phyloP scores from a whole-genome alignment of 1,284 basidiomycete genomes.

The Afroboletus lepidellus region DNA sequence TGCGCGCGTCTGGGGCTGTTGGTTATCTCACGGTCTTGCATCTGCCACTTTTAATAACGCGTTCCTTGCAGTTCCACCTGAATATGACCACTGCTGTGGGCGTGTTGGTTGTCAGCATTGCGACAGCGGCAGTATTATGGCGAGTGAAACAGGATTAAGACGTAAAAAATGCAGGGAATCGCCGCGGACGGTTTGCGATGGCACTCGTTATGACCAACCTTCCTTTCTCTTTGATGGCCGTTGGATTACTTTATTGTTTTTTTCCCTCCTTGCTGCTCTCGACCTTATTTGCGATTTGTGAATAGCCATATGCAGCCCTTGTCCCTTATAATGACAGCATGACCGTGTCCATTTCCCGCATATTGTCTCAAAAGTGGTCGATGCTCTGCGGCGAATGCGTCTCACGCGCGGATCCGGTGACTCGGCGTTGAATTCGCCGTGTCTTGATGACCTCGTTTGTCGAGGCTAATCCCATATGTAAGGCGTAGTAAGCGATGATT shows the following conservation, averaged over 20 bases:
- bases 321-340: conserved; percentile 19
- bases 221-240: conserved; percentile 1
- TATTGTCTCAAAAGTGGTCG: not conserved
- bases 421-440: not conserved
- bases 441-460: not conserved
- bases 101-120: conserved; percentile 56
- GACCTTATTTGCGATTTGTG: conserved; percentile 23
- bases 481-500: not conserved
- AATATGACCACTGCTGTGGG: conserved; percentile 50
- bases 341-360: not conserved
- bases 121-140: conserved; percentile 68
- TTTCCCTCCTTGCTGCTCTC: conserved; percentile 10
- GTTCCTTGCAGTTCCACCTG: conserved; percentile 29
- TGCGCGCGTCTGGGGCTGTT: conserved; percentile 28
- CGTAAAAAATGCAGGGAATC: conserved; percentile 11
- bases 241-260: conserved; percentile 26
- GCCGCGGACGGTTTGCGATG: conserved; percentile 14
- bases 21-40: conserved; percentile 27
- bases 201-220: conserved; percentile 16
- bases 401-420: not conserved
- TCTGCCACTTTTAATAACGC: conserved; percentile 18
- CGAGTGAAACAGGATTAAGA: conserved; percentile 51
- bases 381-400: not conserved
- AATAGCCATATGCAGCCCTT: conserved; percentile 26
- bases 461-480: not conserved